Conservation (phyloP, 1,139 yeast genomes). For the Taphrina populina region DNA sequence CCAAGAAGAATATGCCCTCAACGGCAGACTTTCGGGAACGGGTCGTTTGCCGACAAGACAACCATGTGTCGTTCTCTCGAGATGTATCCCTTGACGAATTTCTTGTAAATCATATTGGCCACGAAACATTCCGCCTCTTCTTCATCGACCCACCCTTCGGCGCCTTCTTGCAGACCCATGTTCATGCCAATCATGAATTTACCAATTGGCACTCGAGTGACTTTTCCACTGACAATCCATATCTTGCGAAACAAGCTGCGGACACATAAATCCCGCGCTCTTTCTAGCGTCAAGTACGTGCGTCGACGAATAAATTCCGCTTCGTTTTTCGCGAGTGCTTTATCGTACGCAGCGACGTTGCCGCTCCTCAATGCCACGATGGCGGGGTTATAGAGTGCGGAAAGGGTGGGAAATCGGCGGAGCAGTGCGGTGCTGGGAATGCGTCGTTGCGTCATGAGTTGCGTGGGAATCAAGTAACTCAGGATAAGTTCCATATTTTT, state of each 20-base stretch:
- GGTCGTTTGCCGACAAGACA: conserved; percentile 70
- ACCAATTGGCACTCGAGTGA: conserved; percentile 52
- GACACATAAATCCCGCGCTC: conserved; percentile 52
- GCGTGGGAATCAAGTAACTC: conserved; percentile 47
- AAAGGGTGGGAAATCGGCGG: conserved; percentile 51
- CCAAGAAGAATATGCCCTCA: too few species aligned
- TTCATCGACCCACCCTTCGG: conserved; percentile 33
- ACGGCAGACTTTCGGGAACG: conserved; percentile 57
- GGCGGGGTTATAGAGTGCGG: conserved; percentile 53
- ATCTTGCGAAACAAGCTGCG: conserved; percentile 54
- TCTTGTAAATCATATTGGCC: conserved; percentile 63
- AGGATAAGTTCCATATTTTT: conserved; percentile 42
- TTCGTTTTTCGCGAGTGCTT: conserved; percentile 51
- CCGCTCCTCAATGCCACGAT: conserved; percentile 57
- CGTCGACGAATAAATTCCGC: conserved; percentile 57
- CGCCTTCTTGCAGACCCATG: conserved; percentile 40
- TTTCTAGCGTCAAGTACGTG: conserved; percentile 62
- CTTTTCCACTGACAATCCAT: conserved; percentile 43
- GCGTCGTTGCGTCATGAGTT: conserved; percentile 43
- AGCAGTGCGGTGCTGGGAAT: conserved; percentile 50
- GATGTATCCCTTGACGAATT: conserved; percentile 74
- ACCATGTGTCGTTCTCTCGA: conserved; percentile 72
- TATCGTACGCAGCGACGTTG: conserved; percentile 54
- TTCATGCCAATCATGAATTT: conserved; percentile 55
- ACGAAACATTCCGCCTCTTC: conserved; percentile 61